Evolutionary conservation across 2,329 filamentous ascomycete genomes (phyloP), one percentile per base, ranked within the genome.

Genomic region (Aspergillus pseudotamarii): DNA sequence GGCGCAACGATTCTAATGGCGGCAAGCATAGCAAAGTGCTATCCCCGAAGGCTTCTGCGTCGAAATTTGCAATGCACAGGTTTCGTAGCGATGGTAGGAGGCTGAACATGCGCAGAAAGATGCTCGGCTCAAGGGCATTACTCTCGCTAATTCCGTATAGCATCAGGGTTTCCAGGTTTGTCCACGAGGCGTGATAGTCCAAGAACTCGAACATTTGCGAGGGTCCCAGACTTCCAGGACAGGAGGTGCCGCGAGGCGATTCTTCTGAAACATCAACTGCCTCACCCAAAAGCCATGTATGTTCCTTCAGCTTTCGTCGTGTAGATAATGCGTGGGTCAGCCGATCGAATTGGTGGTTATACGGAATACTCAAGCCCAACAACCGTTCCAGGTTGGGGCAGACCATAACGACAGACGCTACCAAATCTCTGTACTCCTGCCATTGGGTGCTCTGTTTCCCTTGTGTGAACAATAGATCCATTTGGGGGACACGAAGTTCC

Each of bases 301-400:
- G 82, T 68, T 86, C 82, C 68, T 81, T 85, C 41, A 89, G 72
- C 57, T 82, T 81, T 58, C 79, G 76, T 46, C 85, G 78, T 6
- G 83, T 86, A 0, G 86, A 86, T 23, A 88, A 70, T 2, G 86
- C 85, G 69, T 87, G 80, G 12, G 81, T 85, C 23, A 86, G 72
- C 23, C 84, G 82, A 68, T 87, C 83, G 64, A 84, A 86, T 38
- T 82, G 77, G 62, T 85, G 83, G 45, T 80, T 78, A 67, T 84
- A 86, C 3, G 83, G 79, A n/a, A 84, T 75, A 56, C 82, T 79
- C 61, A 87, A 82, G 6, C 86, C 86, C 36, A 82, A 71, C 9
- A 88, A 73, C 30, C 80, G 79, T 72, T 88, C 84, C 26, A 88
- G 73, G 63, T 84, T 85, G 9, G 86, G 85, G 68, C 85, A 88